Evolutionary conservation across 2,329 filamentous ascomycete genomes (phyloP).

Genomic region (Clonostachys rosea): DNA sequence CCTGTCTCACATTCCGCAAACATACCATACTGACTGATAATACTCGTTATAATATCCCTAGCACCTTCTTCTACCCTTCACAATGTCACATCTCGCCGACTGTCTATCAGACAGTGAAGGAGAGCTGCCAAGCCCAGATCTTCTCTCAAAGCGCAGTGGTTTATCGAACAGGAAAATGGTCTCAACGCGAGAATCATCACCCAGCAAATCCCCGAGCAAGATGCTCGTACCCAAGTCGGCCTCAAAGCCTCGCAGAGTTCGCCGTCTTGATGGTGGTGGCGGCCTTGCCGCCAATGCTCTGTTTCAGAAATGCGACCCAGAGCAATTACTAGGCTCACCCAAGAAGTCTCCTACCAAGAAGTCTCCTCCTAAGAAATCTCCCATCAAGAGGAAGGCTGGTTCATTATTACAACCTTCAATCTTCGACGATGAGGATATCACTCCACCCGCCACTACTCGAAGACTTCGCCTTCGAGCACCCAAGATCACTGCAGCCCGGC

Average conservation of each 20-base stretch:
- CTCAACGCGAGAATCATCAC: too few species aligned
- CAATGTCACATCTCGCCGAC: conserved; percentile 20
- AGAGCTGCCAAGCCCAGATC: conserved; percentile 27
- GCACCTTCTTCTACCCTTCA: background rate
- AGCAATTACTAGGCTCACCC: conserved; percentile 7
- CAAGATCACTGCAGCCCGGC: too few species aligned
- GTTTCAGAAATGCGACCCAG: conserved; percentile 21
- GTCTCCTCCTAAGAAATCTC: too few species aligned
- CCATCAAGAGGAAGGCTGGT: background rate
- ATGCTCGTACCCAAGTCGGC: conserved; percentile 13
- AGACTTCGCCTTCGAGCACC: too few species aligned
- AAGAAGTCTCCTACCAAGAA: conserved; percentile 3
- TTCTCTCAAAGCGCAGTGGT: background rate
- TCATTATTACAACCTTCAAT: background rate
- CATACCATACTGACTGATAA: too few species aligned
- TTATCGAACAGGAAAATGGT: too few species aligned
- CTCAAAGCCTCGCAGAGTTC: conserved; percentile 18
- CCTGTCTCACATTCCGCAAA: too few species aligned
- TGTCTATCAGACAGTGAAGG: conserved; percentile 28
- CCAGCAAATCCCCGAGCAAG: background rate
- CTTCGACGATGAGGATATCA: conserved; percentile 1
- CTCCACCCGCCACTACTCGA: too few species aligned
- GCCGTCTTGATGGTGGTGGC: conserved; percentile 15
- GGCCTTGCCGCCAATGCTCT: conserved; percentile 18
- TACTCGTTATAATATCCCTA: too few species aligned